These are phyloP conservation scores for Cantharellus cinnabarinus DNA, from an alignment of 768 basidiomycete genomes.

Conservation along the genomic window DNA sequence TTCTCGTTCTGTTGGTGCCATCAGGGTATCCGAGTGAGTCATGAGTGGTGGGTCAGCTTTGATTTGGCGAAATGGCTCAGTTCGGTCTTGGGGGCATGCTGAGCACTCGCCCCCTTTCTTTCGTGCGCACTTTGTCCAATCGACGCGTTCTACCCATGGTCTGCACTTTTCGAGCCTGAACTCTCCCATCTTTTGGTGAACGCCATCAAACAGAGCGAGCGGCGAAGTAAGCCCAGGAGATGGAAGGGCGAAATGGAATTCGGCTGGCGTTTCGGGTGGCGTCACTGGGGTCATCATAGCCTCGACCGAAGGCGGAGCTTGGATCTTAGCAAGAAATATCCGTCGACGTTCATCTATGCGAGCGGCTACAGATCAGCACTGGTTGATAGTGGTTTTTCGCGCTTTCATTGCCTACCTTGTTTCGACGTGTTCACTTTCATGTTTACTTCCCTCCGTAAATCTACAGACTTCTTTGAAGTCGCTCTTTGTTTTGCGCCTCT, in stretches of 20 bases:
- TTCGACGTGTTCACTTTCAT: constrained; percentile 52
- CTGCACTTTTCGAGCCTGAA: not conserved
- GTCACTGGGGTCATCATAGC: constrained; percentile 39
- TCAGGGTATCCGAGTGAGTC: too few species aligned
- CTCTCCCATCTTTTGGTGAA: not conserved
- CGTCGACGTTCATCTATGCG: constrained; percentile 36
- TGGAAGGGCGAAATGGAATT: constrained; percentile 48
- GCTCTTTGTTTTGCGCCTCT: constrained; percentile 37
- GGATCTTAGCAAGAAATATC: constrained; percentile 51
- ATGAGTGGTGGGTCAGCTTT: too few species aligned
- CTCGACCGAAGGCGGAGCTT: constrained; percentile 36
- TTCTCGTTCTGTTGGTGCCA: too few species aligned
- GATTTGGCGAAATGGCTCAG: too few species aligned
- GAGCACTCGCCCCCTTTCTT: too few species aligned
- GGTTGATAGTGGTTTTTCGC: constrained; percentile 9
- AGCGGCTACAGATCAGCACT: not conserved
- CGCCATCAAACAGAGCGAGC: constrained; percentile 15
- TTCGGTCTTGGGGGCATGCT: too few species aligned
- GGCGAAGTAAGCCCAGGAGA: constrained; percentile 49
- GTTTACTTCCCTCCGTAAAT: constrained; percentile 57
- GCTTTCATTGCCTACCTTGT: constrained; percentile 28
- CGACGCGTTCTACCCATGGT: not conserved
- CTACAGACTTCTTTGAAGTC: constrained; percentile 13
- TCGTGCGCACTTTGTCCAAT: not conserved
- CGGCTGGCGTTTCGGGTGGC: constrained; percentile 46